Base-by-base conservation (phyloP, 768 basidiomycete species). In the Trametes punicea region DNA sequence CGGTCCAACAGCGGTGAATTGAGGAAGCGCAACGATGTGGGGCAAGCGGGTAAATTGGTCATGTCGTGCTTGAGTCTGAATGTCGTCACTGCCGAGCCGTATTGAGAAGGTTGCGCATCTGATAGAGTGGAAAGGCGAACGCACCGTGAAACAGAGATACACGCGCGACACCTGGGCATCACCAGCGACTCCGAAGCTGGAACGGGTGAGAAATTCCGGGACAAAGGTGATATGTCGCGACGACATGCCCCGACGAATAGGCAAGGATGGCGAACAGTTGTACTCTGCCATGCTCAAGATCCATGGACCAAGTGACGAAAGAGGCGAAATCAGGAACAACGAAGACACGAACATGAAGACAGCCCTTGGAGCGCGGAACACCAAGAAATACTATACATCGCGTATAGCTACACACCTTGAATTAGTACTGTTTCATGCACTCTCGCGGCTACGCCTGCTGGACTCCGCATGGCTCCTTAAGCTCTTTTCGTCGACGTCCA, bases 141-240 rank as follows among this genome's bases (percentile, higher is more conserved):
- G 25, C 42, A 53, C 41, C 41, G 4, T 25, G 21, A 9, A 20
- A 42, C 20, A 5, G 23, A 23, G 41, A 11, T 25, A 25, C 9
- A 13, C 34, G 10, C 4, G n/a, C 9, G 34, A 4, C 34, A 13
- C 34, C 13, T 13, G 34, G 34, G 4, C 34, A 42, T 25, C 21
- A 42, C 9, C 7, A 25, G 4, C 11, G 20, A 20, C 41, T 13
- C 34, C 13, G 34, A 10, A n/a, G n/a, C n/a, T n/a, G n/a, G n/a
- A n/a, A n/a, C n/a, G n/a, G n/a, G n/a, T n/a, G 8, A 27, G 34
- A 34, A 23, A 18, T 5, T 13, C 16, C 5, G 33, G 23, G 33
- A 6, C 44, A 46, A 46, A 53, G 51, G 51, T 46, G 44, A 46
- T 53, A 53, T 53, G 44, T 53, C 51, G 51, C 51, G 25, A 27